phyloP scores from a whole-genome alignment of 768 basidiomycete genomes.

The Grammothele lineata region DNA sequence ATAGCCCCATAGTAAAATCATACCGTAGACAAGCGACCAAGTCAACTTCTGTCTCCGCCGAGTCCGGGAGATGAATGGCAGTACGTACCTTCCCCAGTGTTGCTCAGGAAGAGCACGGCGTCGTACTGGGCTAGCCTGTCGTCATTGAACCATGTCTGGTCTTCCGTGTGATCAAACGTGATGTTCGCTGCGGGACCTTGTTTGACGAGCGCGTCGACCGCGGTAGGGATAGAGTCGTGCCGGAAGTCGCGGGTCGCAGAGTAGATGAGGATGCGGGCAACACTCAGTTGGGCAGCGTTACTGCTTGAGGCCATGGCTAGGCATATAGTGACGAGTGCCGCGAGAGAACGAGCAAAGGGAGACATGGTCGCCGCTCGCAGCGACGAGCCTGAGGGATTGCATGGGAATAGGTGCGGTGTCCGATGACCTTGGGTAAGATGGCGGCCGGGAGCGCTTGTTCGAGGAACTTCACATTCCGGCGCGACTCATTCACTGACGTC shows the following conservation, averaged over 20 bases:
- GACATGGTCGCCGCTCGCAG: too few relatives aligned
- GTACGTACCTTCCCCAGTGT: conserved; percentile 40
- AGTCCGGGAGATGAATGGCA: background rate
- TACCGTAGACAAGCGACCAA: background rate
- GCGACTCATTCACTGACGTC: too few relatives aligned
- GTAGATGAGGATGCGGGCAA: conserved; percentile 26
- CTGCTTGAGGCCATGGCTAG: background rate
- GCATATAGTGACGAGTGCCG: too few relatives aligned
- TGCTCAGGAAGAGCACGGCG: conserved; percentile 41
- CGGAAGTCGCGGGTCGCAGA: conserved; percentile 41
- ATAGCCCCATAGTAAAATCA: background rate
- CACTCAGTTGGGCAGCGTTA: background rate
- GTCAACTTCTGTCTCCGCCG: background rate
- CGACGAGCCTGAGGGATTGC: too few relatives aligned
- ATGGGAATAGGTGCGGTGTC: too few relatives aligned
- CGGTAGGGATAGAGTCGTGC: conserved; percentile 49
- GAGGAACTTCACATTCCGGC: too few relatives aligned
- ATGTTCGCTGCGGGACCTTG: conserved; percentile 24
- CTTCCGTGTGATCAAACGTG: conserved; percentile 42
- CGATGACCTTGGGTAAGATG: too few relatives aligned
- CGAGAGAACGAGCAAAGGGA: background rate
- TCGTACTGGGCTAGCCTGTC: conserved; percentile 38
- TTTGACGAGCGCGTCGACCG: conserved; percentile 34
- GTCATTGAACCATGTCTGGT: conserved; percentile 36
- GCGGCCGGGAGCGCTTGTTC: too few relatives aligned